Conservation (phyloP, 345 rosid species). For the Linum lewisii region DNA sequence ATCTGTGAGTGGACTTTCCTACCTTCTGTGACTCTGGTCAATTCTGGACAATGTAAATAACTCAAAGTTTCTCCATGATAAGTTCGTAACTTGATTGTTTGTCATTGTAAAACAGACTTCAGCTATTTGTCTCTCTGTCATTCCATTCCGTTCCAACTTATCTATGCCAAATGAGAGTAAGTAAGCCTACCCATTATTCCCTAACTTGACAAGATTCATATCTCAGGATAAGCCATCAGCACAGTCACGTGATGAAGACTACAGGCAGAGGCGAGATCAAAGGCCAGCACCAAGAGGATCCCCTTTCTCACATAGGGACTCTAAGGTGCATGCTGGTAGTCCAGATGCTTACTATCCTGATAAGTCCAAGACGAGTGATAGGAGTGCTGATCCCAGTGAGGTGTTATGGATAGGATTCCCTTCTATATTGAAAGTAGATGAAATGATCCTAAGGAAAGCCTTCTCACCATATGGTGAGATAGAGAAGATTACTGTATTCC, state of each 20-base stretch:
- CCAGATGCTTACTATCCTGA: conserved; percentile 46
- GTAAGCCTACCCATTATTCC: not conserved
- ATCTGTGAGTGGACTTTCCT: not conserved
- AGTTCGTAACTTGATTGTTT: too few species aligned
- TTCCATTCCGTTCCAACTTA: too few species aligned
- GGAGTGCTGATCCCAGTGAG: conserved; percentile 74
- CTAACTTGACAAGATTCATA: conserved; percentile 32
- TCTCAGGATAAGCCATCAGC: conserved; percentile 65
- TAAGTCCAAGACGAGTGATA: conserved; percentile 49
- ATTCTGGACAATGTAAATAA: too few species aligned
- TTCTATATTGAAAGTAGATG: conserved; percentile 70
- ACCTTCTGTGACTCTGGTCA: too few species aligned
- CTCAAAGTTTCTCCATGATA: too few species aligned
- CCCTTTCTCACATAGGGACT: conserved; percentile 56
- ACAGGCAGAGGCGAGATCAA: conserved; percentile 40
- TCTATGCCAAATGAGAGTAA: too few species aligned
- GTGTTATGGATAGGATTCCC: conserved; percentile 95
- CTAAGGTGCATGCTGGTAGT: conserved; percentile 47
- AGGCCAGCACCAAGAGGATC: conserved; percentile 25
- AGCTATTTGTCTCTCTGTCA: too few species aligned
- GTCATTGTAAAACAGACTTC: too few species aligned
- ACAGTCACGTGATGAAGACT: conserved; percentile 46
- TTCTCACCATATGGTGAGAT: conserved; percentile 88
- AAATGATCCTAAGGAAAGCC: conserved; percentile 56
- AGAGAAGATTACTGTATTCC: conserved; percentile 70